These are phyloP conservation scores for Byssochlamys sp. DNA, from an alignment of 2,329 filamentous ascomycete genomes.

Conservation along the genomic window DNA sequence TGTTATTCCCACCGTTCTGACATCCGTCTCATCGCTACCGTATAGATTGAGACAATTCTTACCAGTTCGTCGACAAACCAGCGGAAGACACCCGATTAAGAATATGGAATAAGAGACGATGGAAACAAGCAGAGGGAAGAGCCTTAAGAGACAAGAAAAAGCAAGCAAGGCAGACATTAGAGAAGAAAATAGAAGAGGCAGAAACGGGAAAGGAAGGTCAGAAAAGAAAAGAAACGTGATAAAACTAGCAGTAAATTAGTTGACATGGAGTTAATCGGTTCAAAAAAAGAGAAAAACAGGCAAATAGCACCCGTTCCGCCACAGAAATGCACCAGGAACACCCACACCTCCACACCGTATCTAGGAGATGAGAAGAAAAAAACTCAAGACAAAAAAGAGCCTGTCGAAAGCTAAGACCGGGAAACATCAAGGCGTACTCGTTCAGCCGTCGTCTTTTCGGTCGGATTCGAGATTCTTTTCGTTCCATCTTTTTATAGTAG, in stretches of 20 bases:
- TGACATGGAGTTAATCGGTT: not conserved
- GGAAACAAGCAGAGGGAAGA: not conserved
- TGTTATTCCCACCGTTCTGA: not conserved
- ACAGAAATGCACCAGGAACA: conserved; percentile 29
- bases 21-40: not conserved
- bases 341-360: conserved; percentile 26
- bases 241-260: conserved; percentile 1
- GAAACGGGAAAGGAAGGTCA: not conserved
- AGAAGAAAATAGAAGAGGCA: not conserved
- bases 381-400: conserved; percentile 14
- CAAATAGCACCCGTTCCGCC: conserved; percentile 9
- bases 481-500: conserved; percentile 4
- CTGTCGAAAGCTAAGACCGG: conserved; percentile 19
- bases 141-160: not conserved
- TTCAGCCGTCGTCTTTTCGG: conserved; percentile 7
- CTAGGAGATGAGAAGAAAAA: conserved; percentile 22
- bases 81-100: not conserved
- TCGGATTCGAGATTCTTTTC: conserved; percentile 11
- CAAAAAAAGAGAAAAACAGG: conserved; percentile 1
- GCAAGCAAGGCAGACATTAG: not conserved
- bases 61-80: not conserved
- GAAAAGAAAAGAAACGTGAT: conserved; percentile 1
- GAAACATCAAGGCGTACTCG: conserved; percentile 7
- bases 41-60: not conserved
- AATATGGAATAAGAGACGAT: not conserved